A percentile compares a stretch with the other conserved stretches of the same genome.
phyloP scores from a whole-genome alignment of 2,329 filamentous ascomycete genomes.

The Fusarium sp. region DNA sequence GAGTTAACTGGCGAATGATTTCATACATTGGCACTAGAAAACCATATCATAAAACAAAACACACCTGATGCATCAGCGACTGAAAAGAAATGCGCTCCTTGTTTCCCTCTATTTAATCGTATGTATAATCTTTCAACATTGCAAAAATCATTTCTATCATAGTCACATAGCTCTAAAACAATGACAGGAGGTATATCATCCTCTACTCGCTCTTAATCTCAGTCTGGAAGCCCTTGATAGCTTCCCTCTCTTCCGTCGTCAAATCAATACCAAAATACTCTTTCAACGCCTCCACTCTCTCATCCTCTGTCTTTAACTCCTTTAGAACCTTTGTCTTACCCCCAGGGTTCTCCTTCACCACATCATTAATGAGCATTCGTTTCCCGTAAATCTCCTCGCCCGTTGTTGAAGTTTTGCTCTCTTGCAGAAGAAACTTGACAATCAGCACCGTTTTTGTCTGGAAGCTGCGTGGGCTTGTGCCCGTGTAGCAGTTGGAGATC shows the following conservation, averaged over 20 bases:
- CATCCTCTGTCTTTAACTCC: conserved; percentile 61
- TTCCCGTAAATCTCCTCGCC: conserved; percentile 63
- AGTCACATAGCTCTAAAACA: neutral
- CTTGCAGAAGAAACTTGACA: conserved; percentile 63
- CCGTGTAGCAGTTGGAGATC: conserved; percentile 69
- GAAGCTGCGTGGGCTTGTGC: conserved; percentile 60
- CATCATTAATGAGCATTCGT: conserved; percentile 61
- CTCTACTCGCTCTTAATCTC: conserved; percentile 52
- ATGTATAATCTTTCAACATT: neutral
- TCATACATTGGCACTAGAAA: no score
- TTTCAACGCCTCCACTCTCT: conserved; percentile 63
- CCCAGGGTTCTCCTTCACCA: conserved; percentile 65
- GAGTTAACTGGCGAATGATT: no score
- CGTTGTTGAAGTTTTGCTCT: conserved; percentile 54
- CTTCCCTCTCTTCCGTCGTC: conserved; percentile 60
- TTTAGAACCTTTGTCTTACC: conserved; percentile 62
- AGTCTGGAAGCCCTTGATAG: conserved; percentile 62
- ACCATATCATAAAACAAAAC: no score
- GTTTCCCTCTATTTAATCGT: no score
- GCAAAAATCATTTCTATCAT: neutral
- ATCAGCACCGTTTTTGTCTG: conserved; percentile 67
- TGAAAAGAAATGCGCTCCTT: neutral
- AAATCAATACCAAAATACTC: conserved; percentile 65
- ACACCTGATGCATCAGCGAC: no score
- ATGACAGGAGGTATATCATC: conserved; percentile 5